Evolutionary conservation across 306 rosid species (phyloP), one percentile per base, ranked within the genome.

Genomic region (Delonix regia): DNA sequence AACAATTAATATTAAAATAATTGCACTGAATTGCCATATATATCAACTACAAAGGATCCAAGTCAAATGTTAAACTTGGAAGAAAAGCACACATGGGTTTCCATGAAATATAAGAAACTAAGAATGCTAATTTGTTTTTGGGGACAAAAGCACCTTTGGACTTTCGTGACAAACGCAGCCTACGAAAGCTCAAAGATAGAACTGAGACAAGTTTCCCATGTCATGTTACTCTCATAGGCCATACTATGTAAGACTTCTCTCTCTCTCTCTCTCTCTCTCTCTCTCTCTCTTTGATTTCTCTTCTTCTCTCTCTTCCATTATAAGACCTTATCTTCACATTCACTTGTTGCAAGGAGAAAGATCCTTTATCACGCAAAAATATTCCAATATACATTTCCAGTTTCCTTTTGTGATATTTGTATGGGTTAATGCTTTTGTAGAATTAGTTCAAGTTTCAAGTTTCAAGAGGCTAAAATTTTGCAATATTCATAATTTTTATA

Each of bases 281-380:
- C 15, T 44, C 11, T 8, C 11, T 18, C 1, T 14, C 34, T 1
- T 7, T 6, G 0, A 7, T 14, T 0, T 8, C 11, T 67, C 22
- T 19, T n/a, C n/a, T 22, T 34, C 71, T 81, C 74, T 62, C 73
- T 82, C 78, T 75, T 70, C 78, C 74, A 69, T 76, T 51, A 62
- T 75, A 52, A 53, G n/a, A 62, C 12, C 15, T 70, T 76, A 62
- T 60, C 71, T 21, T 4, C 16, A 21, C 30, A 11, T 25, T 18
- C 60, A 75, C 13, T 2, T 38, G 47, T 75, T 60, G 28, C 56
- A 64, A 8, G 64, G 51, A 51, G n/a, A 24, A 24, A 63, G n/a
- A 30, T 60, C 30, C 8, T 38, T 15, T 69, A 74, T 42, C 83
- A 56, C 42, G 44, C 56, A 56, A 56, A 22, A 74, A 12, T 56